Evolutionary conservation across 1,284 basidiomycete species (phyloP), one percentile per base, ranked within the genome.

Genomic region (Cryptococcus sp.): DNA sequence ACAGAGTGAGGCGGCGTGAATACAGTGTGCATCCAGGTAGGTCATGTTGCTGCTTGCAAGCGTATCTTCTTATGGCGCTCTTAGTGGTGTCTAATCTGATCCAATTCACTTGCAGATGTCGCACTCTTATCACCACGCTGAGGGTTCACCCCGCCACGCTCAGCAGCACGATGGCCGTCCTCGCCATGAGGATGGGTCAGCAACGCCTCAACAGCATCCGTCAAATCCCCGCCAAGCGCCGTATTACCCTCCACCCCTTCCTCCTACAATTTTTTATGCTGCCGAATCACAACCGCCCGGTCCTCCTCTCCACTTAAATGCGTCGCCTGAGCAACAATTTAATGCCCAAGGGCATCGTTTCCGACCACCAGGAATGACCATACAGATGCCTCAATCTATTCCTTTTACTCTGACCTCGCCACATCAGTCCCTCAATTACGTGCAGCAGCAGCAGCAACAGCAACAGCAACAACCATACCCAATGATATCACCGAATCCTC

Each of bases 161-260:
- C 41, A 45, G n/a, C 51, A 53, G 19, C 22, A 58, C 39, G 17
- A 50, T 16, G 29, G 8, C 7, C 55, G 43, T 26, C 19, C 13
- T 25, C 44, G 52, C 5, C 50, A 48, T 23, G 48, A 50, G 29
- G 29, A 34, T 13, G 13, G 29, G 29, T 34, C 29, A 13, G 29
- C 29, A 34, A 34, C 29, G 29, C 29, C 29, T 8, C 41, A 37
- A 16, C 34, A 40, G 11, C 40, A 56, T 41, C 44, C 38, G 22
- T 44, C 46, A 17, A 13, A 22, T 22, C 37, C 50, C 22, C 37
- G 49, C 22, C 50, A 53, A 40, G 25, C 43, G 15, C 57, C 44
- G 23, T 52, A 55, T 37, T 49, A 40, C 38, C 51, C 49, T 38
- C 54, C 58, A 13, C 58, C 58, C 19, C 58, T 53, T 43, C 58